A percentile compares a stretch with the other conserved stretches of the same genome.
Conservation (phyloP, 176 grass and related monocot species). For the Oryza glaberrima region DNA sequence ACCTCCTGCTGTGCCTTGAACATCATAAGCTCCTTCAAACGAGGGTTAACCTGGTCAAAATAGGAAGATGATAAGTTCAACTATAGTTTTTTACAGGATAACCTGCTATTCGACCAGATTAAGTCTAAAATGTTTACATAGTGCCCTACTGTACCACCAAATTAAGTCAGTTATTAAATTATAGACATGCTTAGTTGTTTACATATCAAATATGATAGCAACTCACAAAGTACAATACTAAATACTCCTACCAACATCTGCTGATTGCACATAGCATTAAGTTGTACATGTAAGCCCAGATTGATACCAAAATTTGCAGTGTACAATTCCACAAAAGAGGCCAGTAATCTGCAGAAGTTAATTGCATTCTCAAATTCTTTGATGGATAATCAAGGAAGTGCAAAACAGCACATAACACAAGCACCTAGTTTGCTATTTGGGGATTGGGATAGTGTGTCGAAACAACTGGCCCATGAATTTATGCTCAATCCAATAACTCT, state of each 20-base stretch:
- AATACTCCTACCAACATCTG: neutral
- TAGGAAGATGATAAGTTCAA: conserved; percentile 7
- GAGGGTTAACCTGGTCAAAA: conserved; percentile 68
- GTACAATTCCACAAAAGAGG: conserved; percentile 13
- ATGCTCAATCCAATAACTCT: conserved; percentile 8
- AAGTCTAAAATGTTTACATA: neutral
- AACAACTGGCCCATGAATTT: conserved; percentile 7
- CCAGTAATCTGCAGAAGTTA: neutral
- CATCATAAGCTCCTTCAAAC: conserved; percentile 79
- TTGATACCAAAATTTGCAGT: conserved; percentile 7
- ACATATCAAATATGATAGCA: neutral
- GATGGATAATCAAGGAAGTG: conserved; percentile 24
- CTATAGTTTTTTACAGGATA: neutral
- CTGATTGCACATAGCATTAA: conserved; percentile 1
- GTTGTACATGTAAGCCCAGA: neutral
- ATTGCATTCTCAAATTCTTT: neutral
- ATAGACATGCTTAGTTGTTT: neutral
- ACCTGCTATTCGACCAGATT: neutral
- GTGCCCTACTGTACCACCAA: neutral
- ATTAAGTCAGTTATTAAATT: conserved; percentile 8
- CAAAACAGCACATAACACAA: conserved; percentile 18
- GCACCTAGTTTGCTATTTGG: neutral
- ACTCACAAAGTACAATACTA: conserved; percentile 3
- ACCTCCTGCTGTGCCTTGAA: conserved; percentile 82
- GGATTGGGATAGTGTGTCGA: neutral